Evolutionary conservation across 2,329 filamentous ascomycete species (phyloP), one percentile per base, ranked within the genome.

Genomic region (Trichophyton mentagrophytes): DNA sequence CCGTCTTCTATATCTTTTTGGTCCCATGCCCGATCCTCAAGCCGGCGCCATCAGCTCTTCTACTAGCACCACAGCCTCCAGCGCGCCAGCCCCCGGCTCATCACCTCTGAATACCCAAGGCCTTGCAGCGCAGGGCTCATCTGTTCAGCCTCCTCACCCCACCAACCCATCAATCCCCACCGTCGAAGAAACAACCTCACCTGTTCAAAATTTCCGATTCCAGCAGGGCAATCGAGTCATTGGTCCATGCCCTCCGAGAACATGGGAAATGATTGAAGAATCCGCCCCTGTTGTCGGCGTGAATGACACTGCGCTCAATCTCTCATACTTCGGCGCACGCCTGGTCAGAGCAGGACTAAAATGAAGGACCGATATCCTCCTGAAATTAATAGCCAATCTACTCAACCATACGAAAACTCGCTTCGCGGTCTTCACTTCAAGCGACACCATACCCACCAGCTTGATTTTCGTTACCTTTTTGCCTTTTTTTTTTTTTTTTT

Each of bases 221-320:
- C 72, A 76, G 61, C 67, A 71, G 36, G 70, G 70, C 30, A 73
- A 72, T 8, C 70, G 71, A 22, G 62, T 69, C 3, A 62, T 72
- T 38, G 73, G 72, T 1, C 63, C 71, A 1, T 76, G 70, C 57
- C 69, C 70, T 1, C 63, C 74, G 8, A 72, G 72, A 22, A 71
- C 71, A 30, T 78, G 76, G 76, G 76, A 78, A 61, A 70, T 77
- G 61, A 68, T 78, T 25, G 74, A 75, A 63, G 76, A 77, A 61
- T 72, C 76, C 9, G 74, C 76, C 17, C 76, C 76, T 1, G 70
- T 76, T 17, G 65, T 73, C 22, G 74, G 75, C 25, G 67, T 69
- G n/a, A 78, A 78, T 62, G 76, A 78, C 62, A 77, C 76, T 3
- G 74, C 75, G 20, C 66, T 78, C 36, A 75, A 71, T 59, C 63